Base-by-base conservation (phyloP, 2,329 filamentous ascomycete species). In the Cercospora janseana region DNA sequence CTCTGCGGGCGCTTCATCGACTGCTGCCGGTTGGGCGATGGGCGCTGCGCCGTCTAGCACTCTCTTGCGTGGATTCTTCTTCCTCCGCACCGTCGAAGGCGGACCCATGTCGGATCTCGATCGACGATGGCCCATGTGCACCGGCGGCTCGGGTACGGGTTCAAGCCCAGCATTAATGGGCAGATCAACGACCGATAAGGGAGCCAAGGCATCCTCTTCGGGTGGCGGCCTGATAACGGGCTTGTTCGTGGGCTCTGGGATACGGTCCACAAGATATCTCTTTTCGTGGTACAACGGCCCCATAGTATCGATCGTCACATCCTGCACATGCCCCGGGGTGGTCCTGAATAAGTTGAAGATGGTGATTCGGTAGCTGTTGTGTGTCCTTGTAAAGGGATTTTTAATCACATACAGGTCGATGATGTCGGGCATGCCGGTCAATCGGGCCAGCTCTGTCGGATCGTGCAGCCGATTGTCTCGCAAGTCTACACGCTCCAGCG, bases 271-370 rank as follows among this genome's bases (percentile, higher is more conserved):
- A 34, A 98, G 77, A 58, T 87, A 85, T 63, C 89, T 89, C 66
- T 83, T 85, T 73, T 98, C 93, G 12, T 83, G 80, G 64, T 89
- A 94, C n/a, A 80, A 85, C 1, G 93, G 92, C 0, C 86, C 86
- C 26, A 82, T 81, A 2, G 86, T 85, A 67, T 98, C 93, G 60
- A 98, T 92, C 37, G 89, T 76, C 52, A 97, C 83, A 65, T 98
- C 93, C 58, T 95, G 88, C 0, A 85, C 86, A 64, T 93, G 95
- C 4, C 93, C 93, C 8, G 92, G 88, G 0, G 88, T 90, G 52
- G 82, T 85, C 56, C 93, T 83, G 76, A 98, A 98, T 2, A 97
- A 77, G 63, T 97, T 98, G 81, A 98, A 96, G 56, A 97, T 94
- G 15, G 84, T 87, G 57, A 95, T 78, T 41, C 93, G 83, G 66